These are phyloP conservation scores for Plantago elongata DNA, from an alignment of 257 asterid genomes.

Conservation along the genomic window DNA sequence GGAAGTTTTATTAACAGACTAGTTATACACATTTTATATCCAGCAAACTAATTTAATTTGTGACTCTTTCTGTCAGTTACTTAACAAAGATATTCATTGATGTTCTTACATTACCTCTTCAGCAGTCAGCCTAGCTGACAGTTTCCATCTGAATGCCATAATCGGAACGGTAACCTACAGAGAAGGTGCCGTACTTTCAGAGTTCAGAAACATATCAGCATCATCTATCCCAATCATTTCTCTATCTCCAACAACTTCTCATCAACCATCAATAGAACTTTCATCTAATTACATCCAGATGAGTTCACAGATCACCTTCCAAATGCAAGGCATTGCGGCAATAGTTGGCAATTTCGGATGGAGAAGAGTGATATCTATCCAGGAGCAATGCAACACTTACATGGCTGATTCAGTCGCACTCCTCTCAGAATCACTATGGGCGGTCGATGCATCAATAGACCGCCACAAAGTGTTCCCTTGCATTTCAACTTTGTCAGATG, in stretches of 20 bases:
- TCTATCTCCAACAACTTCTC: constrained; percentile 25
- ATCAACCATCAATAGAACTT: constrained; percentile 11
- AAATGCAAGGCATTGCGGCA: constrained; percentile 43
- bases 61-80: no score
- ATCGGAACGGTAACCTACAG: constrained; percentile 40
- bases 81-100: no score
- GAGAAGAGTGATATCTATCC: constrained; percentile 35
- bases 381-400: constrained; percentile 12
- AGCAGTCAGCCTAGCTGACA: no score
- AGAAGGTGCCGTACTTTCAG: constrained; percentile 43
- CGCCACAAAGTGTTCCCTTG: constrained; percentile 31
- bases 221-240: constrained; percentile 36
- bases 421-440: constrained; percentile 38
- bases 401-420: constrained; percentile 25
- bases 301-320: constrained; percentile 23
- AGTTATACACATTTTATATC: no score
- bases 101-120: no score
- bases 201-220: constrained; percentile 14
- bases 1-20: no score
- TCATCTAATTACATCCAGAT: constrained; percentile 26
- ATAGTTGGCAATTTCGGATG: constrained; percentile 45
- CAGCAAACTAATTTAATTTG: no score
- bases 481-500: constrained; percentile 20
- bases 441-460: constrained; percentile 31
- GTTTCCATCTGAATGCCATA: constrained; percentile 29